phyloP scores from a whole-genome alignment of 139 green algal genomes.

The Chlamydomonas incerta region DNA sequence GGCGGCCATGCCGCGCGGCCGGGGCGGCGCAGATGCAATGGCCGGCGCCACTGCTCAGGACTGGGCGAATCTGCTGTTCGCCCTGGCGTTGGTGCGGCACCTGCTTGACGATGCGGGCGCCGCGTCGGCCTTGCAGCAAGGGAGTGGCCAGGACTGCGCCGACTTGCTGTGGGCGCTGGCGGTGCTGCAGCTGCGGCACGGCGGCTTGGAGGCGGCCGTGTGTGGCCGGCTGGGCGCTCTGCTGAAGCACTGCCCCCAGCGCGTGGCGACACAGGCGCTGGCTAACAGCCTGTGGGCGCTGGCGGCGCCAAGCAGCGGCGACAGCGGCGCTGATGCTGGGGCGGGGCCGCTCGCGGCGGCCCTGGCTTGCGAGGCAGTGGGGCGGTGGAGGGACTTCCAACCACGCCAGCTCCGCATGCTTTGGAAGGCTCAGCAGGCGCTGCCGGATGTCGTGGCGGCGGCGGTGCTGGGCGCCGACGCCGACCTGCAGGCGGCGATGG shows the following conservation, averaged over 20 bases:
- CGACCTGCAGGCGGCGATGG: background rate
- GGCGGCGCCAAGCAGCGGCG: too few relatives aligned
- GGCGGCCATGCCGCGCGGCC: background rate
- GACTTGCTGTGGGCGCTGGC: background rate
- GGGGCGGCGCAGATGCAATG: background rate
- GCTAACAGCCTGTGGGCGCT: background rate
- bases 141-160: background rate
- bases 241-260: too few relatives aligned
- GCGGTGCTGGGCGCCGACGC: background rate
- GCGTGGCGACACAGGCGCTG: background rate
- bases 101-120: background rate
- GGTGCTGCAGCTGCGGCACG: background rate
- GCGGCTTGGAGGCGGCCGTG: too few relatives aligned
- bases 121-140: too few relatives aligned
- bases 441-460: background rate
- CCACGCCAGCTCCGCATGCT: background rate
- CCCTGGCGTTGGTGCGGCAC: background rate
- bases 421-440: background rate
- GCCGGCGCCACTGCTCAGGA: background rate
- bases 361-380: too few relatives aligned
- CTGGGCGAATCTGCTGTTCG: background rate
- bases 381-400: background rate
- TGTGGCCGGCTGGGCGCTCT: too few relatives aligned
- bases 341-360: too few relatives aligned
- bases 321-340: too few relatives aligned